Conservation (phyloP, 169 alveolate genomes). For the Ichthyophthirius multifiliis region DNA sequence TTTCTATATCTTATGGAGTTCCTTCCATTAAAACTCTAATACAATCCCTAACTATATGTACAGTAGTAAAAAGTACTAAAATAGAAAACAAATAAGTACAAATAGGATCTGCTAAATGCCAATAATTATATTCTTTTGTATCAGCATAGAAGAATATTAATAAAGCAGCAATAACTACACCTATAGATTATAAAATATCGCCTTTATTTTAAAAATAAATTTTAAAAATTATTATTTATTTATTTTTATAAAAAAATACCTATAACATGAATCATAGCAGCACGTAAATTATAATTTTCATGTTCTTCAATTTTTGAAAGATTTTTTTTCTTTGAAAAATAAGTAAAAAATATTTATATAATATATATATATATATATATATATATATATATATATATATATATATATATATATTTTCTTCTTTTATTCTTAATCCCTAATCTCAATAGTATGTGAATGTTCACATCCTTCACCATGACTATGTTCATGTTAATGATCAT, state of each 20-base stretch:
- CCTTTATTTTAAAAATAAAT: conserved; percentile 14
- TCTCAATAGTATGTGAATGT: conserved; percentile 3
- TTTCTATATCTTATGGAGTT: conserved; percentile 16
- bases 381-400: background rate
- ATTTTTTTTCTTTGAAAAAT: background rate
- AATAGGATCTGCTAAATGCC: conserved; percentile 92
- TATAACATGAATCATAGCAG: conserved; percentile 60
- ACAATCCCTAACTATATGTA: conserved; percentile 90
- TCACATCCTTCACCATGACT: conserved; percentile 22
- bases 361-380: background rate
- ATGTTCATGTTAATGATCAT: conserved; percentile 4
- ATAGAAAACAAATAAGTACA: conserved; percentile 94
- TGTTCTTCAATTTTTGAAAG: conserved; percentile 23
- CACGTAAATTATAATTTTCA: conserved; percentile 66
- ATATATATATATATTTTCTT: background rate
- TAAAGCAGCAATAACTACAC: conserved; percentile 68
- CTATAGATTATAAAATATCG: conserved; percentile 61
- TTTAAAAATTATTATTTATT: too few species aligned
- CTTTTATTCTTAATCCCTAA: background rate
- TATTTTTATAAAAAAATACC: background rate
- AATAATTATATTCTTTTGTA: conserved; percentile 59
- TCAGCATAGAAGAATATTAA: conserved; percentile 47
- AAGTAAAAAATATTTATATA: background rate
- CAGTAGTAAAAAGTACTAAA: conserved; percentile 92
- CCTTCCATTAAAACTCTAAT: conserved; percentile 94